phyloP scores from a whole-genome alignment of 2,329 filamentous ascomycete species.

The Alternaria gansuensis region DNA sequence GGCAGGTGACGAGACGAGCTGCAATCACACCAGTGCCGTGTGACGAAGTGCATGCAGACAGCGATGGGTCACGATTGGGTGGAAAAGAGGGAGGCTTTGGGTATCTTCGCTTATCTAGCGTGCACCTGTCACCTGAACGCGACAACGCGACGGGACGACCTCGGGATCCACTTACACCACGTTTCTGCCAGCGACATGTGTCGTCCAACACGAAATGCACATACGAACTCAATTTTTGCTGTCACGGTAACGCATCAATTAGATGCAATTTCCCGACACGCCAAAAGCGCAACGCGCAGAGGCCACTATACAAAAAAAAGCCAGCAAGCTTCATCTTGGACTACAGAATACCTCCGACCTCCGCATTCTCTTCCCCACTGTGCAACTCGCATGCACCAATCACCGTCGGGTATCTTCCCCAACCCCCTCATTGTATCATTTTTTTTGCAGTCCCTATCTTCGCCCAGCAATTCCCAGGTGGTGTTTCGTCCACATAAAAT shows the following conservation, averaged over 20 bases:
- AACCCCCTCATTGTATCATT: background rate
- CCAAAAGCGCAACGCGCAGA: slow-evolving; percentile 2
- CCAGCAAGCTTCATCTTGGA: slow-evolving; percentile 1
- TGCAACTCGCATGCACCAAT: slow-evolving; percentile 1
- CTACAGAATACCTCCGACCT: slow-evolving; percentile 8
- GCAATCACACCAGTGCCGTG: slow-evolving; percentile 22
- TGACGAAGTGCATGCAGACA: slow-evolving; percentile 28
- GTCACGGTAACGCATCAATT: background rate
- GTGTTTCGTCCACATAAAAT: background rate
- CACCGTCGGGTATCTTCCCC: background rate
- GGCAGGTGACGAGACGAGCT: slow-evolving; percentile 12
- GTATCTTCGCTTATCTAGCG: slow-evolving; percentile 11
- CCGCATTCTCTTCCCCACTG: background rate
- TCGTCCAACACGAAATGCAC: background rate
- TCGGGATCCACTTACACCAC: slow-evolving; percentile 7
- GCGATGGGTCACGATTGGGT: slow-evolving; percentile 12
- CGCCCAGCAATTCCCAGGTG: slow-evolving; percentile 8
- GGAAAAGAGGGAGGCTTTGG: slow-evolving; percentile 6
- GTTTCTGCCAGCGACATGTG: background rate
- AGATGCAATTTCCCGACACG: slow-evolving; percentile 4
- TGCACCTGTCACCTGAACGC: slow-evolving; percentile 9
- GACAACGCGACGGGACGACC: slow-evolving; percentile 10
- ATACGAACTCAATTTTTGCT: slow-evolving; percentile 5
- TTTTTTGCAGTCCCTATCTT: background rate
- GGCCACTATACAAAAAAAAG: background rate